Evolutionary conservation across 2,329 filamentous ascomycete genomes (phyloP).

Genomic region (Colletotrichum tanaceti): DNA sequence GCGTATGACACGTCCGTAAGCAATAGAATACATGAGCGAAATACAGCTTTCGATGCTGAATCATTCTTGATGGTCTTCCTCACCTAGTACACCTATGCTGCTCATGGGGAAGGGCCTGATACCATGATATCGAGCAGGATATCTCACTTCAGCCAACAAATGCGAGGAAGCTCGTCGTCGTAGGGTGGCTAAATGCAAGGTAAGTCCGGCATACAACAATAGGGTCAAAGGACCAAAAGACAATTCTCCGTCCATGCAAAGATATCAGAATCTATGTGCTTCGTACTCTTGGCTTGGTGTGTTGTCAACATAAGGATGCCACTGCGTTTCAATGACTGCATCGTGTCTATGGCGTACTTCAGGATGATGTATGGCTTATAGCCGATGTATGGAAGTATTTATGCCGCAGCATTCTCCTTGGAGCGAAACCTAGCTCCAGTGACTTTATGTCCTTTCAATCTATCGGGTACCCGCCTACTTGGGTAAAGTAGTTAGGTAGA

Average conservation of each 20-base stretch:
- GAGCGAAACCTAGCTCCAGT: too few species aligned
- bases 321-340: not conserved
- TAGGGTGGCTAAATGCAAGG: not conserved
- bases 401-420: too few species aligned
- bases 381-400: too few species aligned
- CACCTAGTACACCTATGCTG: too few species aligned
- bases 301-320: not conserved
- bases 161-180: too few species aligned
- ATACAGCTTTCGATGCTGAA: conserved; percentile 2
- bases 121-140: too few species aligned
- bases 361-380: not conserved
- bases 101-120: too few species aligned
- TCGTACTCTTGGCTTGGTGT: not conserved
- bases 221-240: not conserved
- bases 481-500: too few species aligned
- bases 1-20: conserved; percentile 1
- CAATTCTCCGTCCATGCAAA: too few species aligned
- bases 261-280: not conserved
- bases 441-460: too few species aligned
- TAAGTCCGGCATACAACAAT: not conserved
- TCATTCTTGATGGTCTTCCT: not conserved
- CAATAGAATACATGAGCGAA: conserved; percentile 11
- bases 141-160: too few species aligned
- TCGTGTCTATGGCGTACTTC: not conserved
- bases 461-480: too few species aligned